Base-by-base conservation (phyloP, 2,329 filamentous ascomycete species). In the Fusarium begoniae region DNA sequence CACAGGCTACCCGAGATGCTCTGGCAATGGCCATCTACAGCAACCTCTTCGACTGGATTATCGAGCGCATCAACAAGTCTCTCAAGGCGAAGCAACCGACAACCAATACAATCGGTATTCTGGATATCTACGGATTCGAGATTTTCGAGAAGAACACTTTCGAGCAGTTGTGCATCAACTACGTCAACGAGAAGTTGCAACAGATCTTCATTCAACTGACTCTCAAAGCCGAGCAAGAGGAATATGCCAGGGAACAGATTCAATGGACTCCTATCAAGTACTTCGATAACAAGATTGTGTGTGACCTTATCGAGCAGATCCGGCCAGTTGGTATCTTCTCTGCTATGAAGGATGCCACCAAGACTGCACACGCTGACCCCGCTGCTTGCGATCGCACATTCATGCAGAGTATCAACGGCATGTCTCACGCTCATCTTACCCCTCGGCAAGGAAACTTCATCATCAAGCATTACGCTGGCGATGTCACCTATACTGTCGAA, bases 101-200 rank as follows among this genome's bases (percentile, higher is more conserved):
- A 8, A 86, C 90, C 47, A 96, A 98, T 82, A 94, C 94, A 6
- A 96, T 99, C 76, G 96, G 96, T 80, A 98, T 99, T 80, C 88
- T 99, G 75, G 96, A 99, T 87, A 99, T 99, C 76, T 99, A 99
- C 82, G 96, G 96, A 6, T 99, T 99, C 80, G 96, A 99, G 81
- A 99, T 99, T 76, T 99, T 99, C 77, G 96, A 99, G 82, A 96
- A 96, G 85, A 99, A 99, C 86, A 98, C 94, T 75, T 99, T 99
- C 79, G 96, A 99, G 82, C 96, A 99, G 84, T 90, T 99, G 13
- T 99, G 96, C 84, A 99, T 99, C 88, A 99, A 99, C 86, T 99
- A 98, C 80, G 97, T 98, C 80, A 99, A 99, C 83, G 96, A 99
- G 85, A 99, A 99, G 84, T 87, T 99, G 66, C 96, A 99, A 84